A percentile compares a stretch with the other conserved stretches of the same genome.
Evolutionary conservation across 2,329 filamentous ascomycete species (phyloP).

Genomic region (Stachybotrys echinatus): DNA sequence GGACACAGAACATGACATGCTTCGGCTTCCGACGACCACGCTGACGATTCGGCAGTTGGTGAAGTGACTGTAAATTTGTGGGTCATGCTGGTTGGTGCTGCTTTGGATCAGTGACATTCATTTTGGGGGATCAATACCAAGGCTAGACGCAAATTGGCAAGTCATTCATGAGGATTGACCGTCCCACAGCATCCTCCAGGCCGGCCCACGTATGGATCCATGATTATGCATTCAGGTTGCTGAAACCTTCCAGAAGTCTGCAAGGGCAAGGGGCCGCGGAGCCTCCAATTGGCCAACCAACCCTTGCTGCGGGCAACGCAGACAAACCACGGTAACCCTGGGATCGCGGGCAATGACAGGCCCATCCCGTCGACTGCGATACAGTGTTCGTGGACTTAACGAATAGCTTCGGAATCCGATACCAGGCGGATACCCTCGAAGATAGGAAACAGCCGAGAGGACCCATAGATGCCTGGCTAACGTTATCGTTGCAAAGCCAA

Average conservation of each 20-base stretch:
- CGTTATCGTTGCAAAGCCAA: no score
- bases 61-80: background rate
- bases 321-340: background rate
- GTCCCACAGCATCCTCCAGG: background rate
- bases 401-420: background rate
- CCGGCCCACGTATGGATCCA: no score
- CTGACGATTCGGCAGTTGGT: background rate
- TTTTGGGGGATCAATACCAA: background rate
- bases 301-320: background rate
- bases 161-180: background rate
- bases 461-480: slow-evolving; percentile 4
- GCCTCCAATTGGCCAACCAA: background rate
- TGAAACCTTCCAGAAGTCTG: slow-evolving; percentile 3
- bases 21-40: no score
- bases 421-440: background rate
- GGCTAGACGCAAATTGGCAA: background rate
- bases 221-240: background rate
- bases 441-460: no score
- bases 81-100: no score
- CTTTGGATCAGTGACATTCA: no score
- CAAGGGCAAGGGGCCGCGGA: background rate
- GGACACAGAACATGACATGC: no score
- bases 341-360: background rate
- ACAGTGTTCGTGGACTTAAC: background rate
- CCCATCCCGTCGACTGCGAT: background rate